Evolutionary conservation across 345 rosid species (phyloP), one percentile per base, ranked within the genome.

Genomic region (Clarkia xantiana): DNA sequence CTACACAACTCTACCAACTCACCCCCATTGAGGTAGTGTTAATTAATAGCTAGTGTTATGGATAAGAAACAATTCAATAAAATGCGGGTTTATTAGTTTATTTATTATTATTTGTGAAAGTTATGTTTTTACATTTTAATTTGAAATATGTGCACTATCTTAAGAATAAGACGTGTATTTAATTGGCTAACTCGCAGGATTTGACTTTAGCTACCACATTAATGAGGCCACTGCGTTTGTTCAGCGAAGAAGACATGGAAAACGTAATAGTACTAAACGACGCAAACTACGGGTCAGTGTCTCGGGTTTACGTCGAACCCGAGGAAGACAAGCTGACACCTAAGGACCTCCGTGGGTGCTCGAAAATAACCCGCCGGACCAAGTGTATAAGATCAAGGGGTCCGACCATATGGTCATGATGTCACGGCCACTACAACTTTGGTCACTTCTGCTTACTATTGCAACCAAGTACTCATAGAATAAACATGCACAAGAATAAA

Each of bases 381-480:
- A 69, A 49, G 74, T 77, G 49, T 39, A 57, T 13, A 59, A 48
- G 60, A 58, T 77, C 15, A 17, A 48, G 13, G 71, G 74, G 40
- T 77, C 81, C 20, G 82, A 76, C 62, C 88, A 74, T 46, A 75
- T 77, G 82, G 73, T 70, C 43, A 79, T 73, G 72, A 71, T 71
- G 64, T 77, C 74, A 5, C 58, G 22, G 50, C 77, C 79, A 4
- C 17, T 18, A 6, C 56, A 68, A 46, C 70, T 74, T 4, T 59
- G 49, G 42, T 48, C 38, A 0, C 49, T 36, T 50, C 62, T 74
- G 14, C 57, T 61, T 4, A 14, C 14, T 22, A 54, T 68, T 68
- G 70, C 75, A 29, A 18, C n/a, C 7, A 62, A 60, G 49, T 69
- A 62, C 6, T 11, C 41, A 40, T 64, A 41, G 18, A 17, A 45